Evolutionary conservation across 345 rosid species (phyloP).

Genomic region (Populus davidiana): DNA sequence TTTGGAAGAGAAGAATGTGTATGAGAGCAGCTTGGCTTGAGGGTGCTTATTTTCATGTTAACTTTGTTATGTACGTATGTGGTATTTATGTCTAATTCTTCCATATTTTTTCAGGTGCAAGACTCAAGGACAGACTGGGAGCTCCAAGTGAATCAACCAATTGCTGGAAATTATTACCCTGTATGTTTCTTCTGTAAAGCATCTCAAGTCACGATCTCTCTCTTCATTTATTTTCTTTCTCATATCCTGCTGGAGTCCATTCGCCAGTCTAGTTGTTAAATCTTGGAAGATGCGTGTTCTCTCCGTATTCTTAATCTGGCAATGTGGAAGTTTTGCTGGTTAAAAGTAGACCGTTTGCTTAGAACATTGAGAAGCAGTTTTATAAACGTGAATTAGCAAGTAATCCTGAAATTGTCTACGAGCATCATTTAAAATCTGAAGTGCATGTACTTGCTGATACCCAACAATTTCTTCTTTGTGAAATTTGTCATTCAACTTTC

Average conservation of each 20-base stretch:
- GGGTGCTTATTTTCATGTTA: background rate
- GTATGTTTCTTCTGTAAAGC: conserved; percentile 38
- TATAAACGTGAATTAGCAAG: background rate
- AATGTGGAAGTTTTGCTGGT: background rate
- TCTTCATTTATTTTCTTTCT: too few species aligned
- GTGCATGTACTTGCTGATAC: background rate
- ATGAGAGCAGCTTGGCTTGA: background rate
- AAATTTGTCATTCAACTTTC: background rate
- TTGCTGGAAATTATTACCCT: conserved; percentile 94
- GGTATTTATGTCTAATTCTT: conserved; percentile 14
- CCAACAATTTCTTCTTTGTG: background rate
- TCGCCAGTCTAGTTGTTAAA: background rate
- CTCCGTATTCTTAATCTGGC: background rate
- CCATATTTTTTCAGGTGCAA: conserved; percentile 53
- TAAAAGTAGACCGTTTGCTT: background rate
- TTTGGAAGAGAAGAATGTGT: background rate
- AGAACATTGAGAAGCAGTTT: background rate
- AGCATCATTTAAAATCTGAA: background rate
- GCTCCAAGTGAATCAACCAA: conserved; percentile 74
- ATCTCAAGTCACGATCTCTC: background rate
- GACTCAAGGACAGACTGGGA: conserved; percentile 88
- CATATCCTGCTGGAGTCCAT: background rate
- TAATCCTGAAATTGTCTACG: background rate
- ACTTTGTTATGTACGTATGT: conserved; percentile 4
- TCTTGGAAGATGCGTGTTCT: background rate